Base-by-base conservation (phyloP, 192 early-diverging fungal species). In the Phycomyces nitens region DNA sequence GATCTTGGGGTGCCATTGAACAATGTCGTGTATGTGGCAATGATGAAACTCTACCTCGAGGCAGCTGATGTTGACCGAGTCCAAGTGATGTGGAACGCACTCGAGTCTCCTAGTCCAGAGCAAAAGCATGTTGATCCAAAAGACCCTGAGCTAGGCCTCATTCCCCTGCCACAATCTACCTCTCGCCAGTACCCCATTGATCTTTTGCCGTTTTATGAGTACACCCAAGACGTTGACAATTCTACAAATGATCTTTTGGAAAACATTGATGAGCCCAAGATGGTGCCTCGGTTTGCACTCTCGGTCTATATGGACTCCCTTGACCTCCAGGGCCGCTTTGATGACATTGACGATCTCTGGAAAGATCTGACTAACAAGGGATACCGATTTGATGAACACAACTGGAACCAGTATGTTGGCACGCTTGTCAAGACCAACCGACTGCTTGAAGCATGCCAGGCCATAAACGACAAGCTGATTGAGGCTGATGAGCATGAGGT, bases 341-440 rank as follows among this genome's bases (percentile, higher is more conserved):
- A 68, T 16, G 60, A 77, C 20, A 65, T 77, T 15, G 61, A 74
- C 20, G 23, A 44, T 11, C 68, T 81, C 4, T 85, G 83, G 83
- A 44, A 22, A 0, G 27, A 61, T 15, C 63, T 85, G 1, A 60
- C 68, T 41, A 18, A 53, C 0, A 16, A 69, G 20, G 64, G 56
- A 3, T 85, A 73, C 52, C 26, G 47, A 42, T 85, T 85, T 63
- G 81, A 82, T 65, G 77, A 70, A 0, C 39, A 69, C 21, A 85
- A 85, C 57, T 85, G 74, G 73, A 85, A 85, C 42, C 67, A 75
- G 14, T 82, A 80, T 53, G 60, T 70, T 27, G 66, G 69, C 39
- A 63, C 70, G 9, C 29, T 85, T 60, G 49, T 77, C 16, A 49
- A 65, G 12, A 69, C 58, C 12, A 70, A 74, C 11, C 50, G 60